Percentiles rank a stretch among this genome's conserved stretches.
phyloP scores from a whole-genome alignment of 148 eudicot species.

The Drosera capensis region DNA sequence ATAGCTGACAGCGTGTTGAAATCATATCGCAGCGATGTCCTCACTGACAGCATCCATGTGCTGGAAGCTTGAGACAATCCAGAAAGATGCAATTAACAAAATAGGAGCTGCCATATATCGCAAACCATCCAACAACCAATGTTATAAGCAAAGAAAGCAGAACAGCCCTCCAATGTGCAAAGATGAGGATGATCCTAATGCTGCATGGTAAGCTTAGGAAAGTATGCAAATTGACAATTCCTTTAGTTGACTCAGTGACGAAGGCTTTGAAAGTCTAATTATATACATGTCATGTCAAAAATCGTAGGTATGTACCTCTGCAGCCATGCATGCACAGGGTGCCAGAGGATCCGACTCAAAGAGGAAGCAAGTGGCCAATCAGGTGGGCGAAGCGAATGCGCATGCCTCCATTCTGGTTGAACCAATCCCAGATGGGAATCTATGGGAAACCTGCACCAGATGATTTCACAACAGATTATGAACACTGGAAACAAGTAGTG shows the following conservation, averaged over 20 bases:
- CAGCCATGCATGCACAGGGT: slow-evolving; percentile 59
- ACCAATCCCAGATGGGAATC: slow-evolving; percentile 39
- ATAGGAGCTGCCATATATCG: slow-evolving; percentile 49
- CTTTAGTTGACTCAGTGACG: neutral
- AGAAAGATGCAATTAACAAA: slow-evolving; percentile 30
- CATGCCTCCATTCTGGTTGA: slow-evolving; percentile 51
- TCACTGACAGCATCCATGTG: slow-evolving; percentile 51
- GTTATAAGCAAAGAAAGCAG: slow-evolving; percentile 38
- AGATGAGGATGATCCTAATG: slow-evolving; percentile 37
- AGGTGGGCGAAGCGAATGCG: slow-evolving; percentile 49
- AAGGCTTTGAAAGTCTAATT: neutral
- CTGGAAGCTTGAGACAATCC: slow-evolving; percentile 44
- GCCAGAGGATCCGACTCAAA: slow-evolving; percentile 34
- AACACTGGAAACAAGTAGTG: slow-evolving; percentile 50
- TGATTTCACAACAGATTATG: slow-evolving; percentile 42
- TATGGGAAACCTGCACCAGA: slow-evolving; percentile 56
- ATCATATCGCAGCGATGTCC: slow-evolving; percentile 30
- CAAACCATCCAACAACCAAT: slow-evolving; percentile 57
- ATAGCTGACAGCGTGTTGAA: too few relatives aligned
- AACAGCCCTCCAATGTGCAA: slow-evolving; percentile 34
- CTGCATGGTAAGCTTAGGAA: slow-evolving; percentile 34
- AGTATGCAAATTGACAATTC: neutral
- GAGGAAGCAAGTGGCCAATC: slow-evolving; percentile 57
- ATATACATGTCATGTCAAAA: neutral
- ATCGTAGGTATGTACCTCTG: slow-evolving; percentile 44